These are phyloP conservation scores for Stropharia rugosoannulata DNA, from an alignment of 768 basidiomycete species.

Conservation along the genomic window DNA sequence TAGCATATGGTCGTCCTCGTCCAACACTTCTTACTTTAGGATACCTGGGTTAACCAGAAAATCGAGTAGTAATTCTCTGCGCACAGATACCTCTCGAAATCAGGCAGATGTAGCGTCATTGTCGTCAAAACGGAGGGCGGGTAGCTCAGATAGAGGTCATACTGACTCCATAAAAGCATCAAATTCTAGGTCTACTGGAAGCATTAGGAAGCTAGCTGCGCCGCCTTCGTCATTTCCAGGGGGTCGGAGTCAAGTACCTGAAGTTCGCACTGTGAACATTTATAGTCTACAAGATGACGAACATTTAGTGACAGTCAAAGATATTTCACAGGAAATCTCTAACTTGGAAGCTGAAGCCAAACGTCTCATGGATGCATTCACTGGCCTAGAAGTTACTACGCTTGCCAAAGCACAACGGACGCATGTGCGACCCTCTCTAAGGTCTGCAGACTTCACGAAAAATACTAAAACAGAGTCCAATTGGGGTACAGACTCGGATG, in stretches of 20 bases:
- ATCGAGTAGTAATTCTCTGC: constrained; percentile 48
- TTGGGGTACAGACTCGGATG: constrained; percentile 35
- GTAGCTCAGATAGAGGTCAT: constrained; percentile 21
- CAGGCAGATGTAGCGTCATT: constrained; percentile 41
- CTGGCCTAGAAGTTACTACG: constrained; percentile 71
- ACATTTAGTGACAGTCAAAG: constrained; percentile 53
- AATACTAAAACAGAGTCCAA: constrained; percentile 26
- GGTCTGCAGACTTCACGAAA: constrained; percentile 18
- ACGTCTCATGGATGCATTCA: constrained; percentile 76
- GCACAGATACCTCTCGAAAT: constrained; percentile 37
- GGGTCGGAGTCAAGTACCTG: constrained; percentile 30
- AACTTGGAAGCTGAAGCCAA: constrained; percentile 70
- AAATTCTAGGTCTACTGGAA: constrained; percentile 44
- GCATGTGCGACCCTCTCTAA: constrained; percentile 20
- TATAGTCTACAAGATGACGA: constrained; percentile 55
- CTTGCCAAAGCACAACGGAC: constrained; percentile 49
- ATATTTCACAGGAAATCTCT: constrained; percentile 66
- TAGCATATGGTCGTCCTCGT: constrained; percentile 40
- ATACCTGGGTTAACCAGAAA: constrained; percentile 44
- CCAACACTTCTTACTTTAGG: constrained; percentile 36
- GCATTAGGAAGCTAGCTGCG: constrained; percentile 43
- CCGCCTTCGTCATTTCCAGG: constrained; percentile 62
- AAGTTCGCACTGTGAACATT: constrained; percentile 35
- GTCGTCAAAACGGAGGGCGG: constrained; percentile 39
- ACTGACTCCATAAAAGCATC: constrained; percentile 29